A percentile compares a stretch with the other conserved stretches of the same genome.
These are phyloP conservation scores for Jaltomata sinuosa DNA, from an alignment of 257 asterid species.

Conservation along the genomic window DNA sequence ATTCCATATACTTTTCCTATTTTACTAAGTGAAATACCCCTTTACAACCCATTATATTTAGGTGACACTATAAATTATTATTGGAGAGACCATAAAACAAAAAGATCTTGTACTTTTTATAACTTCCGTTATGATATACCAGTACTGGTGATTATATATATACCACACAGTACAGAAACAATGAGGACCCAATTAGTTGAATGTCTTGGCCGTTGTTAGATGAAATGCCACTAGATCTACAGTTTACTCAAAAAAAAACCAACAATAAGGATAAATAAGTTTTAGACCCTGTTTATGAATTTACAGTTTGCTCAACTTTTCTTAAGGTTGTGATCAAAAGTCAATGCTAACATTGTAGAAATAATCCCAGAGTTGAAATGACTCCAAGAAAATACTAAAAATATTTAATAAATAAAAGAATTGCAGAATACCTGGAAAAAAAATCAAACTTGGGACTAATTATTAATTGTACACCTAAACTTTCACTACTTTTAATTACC, in stretches of 20 bases:
- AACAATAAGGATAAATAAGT: not conserved
- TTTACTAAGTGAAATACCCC: not conserved
- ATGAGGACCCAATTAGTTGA: constrained; percentile 1
- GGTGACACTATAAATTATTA: not conserved
- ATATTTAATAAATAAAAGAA: not conserved
- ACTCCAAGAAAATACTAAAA: not conserved
- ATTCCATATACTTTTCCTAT: not conserved
- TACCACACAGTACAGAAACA: not conserved
- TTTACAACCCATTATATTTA: not conserved
- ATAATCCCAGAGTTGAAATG: not conserved
- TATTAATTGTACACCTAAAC: not conserved
- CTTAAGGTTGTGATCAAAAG: constrained; percentile 8
- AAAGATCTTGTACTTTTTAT: not conserved
- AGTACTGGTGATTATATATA: not conserved
- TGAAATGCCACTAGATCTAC: not conserved
- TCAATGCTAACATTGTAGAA: not conserved
- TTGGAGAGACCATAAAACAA: not conserved
- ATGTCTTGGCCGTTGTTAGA: not conserved
- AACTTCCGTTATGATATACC: not conserved
- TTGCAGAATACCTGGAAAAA: not conserved
- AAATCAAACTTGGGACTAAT: not conserved
- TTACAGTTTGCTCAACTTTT: constrained; percentile 10
- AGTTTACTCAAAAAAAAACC: not conserved
- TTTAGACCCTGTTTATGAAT: not conserved
- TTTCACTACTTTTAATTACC: not conserved